phyloP scores from a whole-genome alignment of 169 alveolate species.

The Cryptosporidium tyzzeri region DNA sequence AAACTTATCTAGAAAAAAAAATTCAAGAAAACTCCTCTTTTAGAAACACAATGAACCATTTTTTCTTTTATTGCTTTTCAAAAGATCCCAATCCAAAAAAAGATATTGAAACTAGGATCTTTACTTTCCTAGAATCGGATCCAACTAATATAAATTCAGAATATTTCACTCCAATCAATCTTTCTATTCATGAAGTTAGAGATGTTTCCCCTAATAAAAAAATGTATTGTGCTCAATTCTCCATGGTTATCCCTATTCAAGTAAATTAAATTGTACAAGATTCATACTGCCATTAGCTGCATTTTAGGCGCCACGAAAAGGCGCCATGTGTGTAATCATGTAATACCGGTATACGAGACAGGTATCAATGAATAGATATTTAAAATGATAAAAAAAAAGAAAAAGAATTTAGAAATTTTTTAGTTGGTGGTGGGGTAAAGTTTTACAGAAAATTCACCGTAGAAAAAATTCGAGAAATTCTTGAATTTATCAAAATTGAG shows the following conservation, averaged over 20 bases:
- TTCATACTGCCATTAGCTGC: not conserved
- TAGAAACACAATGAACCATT: not conserved
- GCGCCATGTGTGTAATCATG: slow-evolving; percentile 21
- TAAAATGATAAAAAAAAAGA: too few species aligned
- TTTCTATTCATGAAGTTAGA: slow-evolving; percentile 80
- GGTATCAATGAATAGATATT: slow-evolving; percentile 6
- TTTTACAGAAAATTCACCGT: not conserved
- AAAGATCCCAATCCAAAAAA: slow-evolving; percentile 78
- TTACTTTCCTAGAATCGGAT: slow-evolving; percentile 77
- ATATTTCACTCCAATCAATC: not conserved
- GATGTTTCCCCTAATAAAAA: slow-evolving; percentile 84
- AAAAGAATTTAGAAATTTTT: not conserved
- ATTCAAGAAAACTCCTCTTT: slow-evolving; percentile 77
- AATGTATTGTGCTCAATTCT: slow-evolving; percentile 84
- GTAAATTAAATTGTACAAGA: not conserved
- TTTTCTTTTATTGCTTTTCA: slow-evolving; percentile 88
- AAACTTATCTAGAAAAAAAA: slow-evolving; percentile 76
- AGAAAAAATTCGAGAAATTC: not conserved
- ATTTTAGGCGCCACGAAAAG: not conserved
- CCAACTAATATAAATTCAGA: slow-evolving; percentile 71
- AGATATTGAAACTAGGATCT: slow-evolving; percentile 81
- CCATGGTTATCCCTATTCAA: slow-evolving; percentile 65
- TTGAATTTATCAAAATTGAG: not conserved
- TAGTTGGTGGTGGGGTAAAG: slow-evolving; percentile 8
- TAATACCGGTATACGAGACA: slow-evolving; percentile 43